Percentiles rank a stretch among this genome's conserved stretches.
Conservation (phyloP, 2,329 filamentous ascomycete genomes). For the Fusarium albosuccineum region DNA sequence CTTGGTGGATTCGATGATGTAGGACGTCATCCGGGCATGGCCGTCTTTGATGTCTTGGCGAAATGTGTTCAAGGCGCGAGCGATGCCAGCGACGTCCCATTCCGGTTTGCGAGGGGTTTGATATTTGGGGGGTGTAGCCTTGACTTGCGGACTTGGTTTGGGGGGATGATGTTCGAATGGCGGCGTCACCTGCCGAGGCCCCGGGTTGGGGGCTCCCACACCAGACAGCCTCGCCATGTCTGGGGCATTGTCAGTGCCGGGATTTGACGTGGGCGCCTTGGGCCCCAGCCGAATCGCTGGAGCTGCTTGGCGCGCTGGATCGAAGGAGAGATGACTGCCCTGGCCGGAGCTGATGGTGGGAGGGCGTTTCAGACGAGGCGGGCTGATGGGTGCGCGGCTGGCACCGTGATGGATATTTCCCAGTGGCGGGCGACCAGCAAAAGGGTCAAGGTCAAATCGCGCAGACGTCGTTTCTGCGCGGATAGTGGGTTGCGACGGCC, state of each 20-base stretch:
- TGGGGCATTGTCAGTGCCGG: conserved; percentile 33
- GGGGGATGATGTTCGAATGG: conserved; percentile 28
- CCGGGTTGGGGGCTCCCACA: conserved; percentile 31
- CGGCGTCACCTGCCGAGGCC: conserved; percentile 44
- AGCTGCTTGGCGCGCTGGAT: conserved; percentile 8
- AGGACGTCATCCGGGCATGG: conserved; percentile 60
- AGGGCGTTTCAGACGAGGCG: conserved; percentile 45
- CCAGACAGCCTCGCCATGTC: conserved; percentile 43
- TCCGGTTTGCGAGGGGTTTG: conserved; percentile 47
- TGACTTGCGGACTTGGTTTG: conserved; percentile 24
- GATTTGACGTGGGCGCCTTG: conserved; percentile 24
- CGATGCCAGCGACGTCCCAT: conserved; percentile 61
- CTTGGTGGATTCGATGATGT: conserved; percentile 60
- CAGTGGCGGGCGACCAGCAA: conserved; percentile 19
- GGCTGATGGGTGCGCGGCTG: conserved; percentile 45
- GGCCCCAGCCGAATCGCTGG: conserved; percentile 12
- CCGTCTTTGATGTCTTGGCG: conserved; percentile 59
- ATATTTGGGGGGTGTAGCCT: conserved; percentile 31
- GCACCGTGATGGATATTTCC: conserved; percentile 6
- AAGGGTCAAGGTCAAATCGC: conserved; percentile 24
- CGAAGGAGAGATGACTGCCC: conserved; percentile 9
- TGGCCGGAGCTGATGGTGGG: conserved; percentile 16
- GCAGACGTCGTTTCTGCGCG: conserved; percentile 23
- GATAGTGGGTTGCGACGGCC: not conserved
- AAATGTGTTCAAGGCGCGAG: conserved; percentile 55